phyloP scores from a whole-genome alignment of 1,139 yeast species.

The Citeromyces siamensis region DNA sequence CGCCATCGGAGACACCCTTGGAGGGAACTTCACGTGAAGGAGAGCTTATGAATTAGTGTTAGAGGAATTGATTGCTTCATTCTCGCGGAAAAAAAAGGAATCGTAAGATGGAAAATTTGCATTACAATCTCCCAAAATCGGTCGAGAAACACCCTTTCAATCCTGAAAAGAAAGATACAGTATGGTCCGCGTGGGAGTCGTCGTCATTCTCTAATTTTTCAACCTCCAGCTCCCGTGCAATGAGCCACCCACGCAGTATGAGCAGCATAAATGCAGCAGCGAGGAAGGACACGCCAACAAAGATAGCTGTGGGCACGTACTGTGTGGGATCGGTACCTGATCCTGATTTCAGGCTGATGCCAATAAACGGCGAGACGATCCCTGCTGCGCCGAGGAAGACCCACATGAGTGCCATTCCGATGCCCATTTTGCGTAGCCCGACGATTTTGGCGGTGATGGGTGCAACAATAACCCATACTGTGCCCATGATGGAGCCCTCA shows the following conservation, averaged over 20 bases:
- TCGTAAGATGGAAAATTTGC: no score
- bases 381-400: slow-evolving; percentile 31
- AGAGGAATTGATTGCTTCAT: no score
- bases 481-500: slow-evolving; percentile 39
- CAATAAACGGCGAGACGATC: slow-evolving; percentile 39
- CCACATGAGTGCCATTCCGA: slow-evolving; percentile 37
- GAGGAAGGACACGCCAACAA: slow-evolving; percentile 38
- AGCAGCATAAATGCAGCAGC: slow-evolving; percentile 26
- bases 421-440: slow-evolving; percentile 36
- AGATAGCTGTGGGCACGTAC: slow-evolving; percentile 36
- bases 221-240: slow-evolving; percentile 15
- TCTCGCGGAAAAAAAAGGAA: no score
- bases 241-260: slow-evolving; percentile 33
- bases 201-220: background rate
- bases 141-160: background rate
- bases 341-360: slow-evolving; percentile 30
- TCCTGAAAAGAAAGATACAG: background rate
- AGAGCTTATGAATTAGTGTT: no score
- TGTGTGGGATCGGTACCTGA: slow-evolving; percentile 23
- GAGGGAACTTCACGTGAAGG: no score
- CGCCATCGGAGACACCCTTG: no score
- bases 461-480: slow-evolving; percentile 26
- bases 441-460: slow-evolving; percentile 26
- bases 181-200: background rate
- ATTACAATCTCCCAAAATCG: no score